Evolutionary conservation across 495 filamentous ascomycete genomes (phyloP).

Genomic region (Bathelium albidoporum): DNA sequence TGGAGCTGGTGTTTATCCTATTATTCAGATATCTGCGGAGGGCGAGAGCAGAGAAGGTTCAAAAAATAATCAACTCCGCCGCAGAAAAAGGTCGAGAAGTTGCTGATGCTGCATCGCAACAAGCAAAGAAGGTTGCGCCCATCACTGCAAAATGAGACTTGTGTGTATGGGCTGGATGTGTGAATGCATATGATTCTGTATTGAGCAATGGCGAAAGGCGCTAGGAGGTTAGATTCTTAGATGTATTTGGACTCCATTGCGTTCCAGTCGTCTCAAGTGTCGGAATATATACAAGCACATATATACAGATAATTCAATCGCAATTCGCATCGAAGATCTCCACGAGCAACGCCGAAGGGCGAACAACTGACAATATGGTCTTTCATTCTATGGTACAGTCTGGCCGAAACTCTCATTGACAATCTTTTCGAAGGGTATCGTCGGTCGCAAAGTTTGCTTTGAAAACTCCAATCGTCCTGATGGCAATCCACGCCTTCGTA

Average conservation of each 20-base stretch:
- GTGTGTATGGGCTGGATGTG: not conserved
- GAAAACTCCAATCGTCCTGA: no score
- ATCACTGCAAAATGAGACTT: not conserved
- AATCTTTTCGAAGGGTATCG: not conserved
- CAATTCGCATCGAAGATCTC: not conserved
- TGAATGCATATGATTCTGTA: not conserved
- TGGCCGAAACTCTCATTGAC: no score
- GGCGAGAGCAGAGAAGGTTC: conserved; percentile 58
- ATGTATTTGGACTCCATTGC: not conserved
- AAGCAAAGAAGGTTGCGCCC: conserved; percentile 7
- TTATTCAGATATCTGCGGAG: conserved; percentile 72
- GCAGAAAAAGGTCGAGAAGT: conserved; percentile 41
- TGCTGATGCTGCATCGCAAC: conserved; percentile 9
- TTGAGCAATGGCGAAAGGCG: not conserved
- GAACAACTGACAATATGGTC: no score
- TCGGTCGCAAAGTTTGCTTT: not conserved
- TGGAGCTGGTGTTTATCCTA: conserved; percentile 82
- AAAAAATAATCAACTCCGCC: conserved; percentile 51
- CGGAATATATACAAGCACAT: not conserved
- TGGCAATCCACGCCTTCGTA: not conserved
- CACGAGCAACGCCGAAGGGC: no score
- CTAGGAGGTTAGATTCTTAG: not conserved
- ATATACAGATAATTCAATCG: not conserved
- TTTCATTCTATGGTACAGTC: no score
- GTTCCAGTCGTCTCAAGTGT: not conserved